Evolutionary conservation across 1,139 yeast genomes (phyloP).

Genomic region (Zygoascus sp.): DNA sequence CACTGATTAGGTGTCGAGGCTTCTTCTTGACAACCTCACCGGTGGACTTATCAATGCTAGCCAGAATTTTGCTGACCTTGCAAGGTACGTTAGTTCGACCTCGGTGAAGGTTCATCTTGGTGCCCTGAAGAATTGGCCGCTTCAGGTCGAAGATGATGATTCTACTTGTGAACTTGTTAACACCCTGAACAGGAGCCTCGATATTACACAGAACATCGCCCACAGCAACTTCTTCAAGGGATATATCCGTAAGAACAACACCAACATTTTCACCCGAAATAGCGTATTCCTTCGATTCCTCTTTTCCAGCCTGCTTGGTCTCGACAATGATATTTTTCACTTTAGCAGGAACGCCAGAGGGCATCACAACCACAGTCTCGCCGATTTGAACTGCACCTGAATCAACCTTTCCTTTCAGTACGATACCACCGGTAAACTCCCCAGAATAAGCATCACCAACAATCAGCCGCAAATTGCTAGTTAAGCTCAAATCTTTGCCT

Average conservation of each 20-base stretch:
- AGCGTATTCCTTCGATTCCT: slow-evolving; percentile 40
- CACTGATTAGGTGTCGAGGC: slow-evolving; percentile 67
- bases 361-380: slow-evolving; percentile 61
- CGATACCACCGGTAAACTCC: slow-evolving; percentile 36
- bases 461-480: slow-evolving; percentile 33
- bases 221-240: slow-evolving; percentile 50
- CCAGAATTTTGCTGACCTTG: slow-evolving; percentile 53
- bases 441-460: slow-evolving; percentile 39
- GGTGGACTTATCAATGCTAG: slow-evolving; percentile 45
- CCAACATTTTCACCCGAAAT: slow-evolving; percentile 68
- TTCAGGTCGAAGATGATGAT: slow-evolving; percentile 65
- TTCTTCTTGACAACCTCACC: slow-evolving; percentile 47
- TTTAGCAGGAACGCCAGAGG: slow-evolving; percentile 41
- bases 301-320: slow-evolving; percentile 7
- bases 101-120: slow-evolving; percentile 76
- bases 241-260: slow-evolving; percentile 50
- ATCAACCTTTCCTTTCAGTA: slow-evolving; percentile 65
- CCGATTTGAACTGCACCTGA: slow-evolving; percentile 76
- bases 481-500: slow-evolving; percentile 8
- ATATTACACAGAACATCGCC: slow-evolving; percentile 70
- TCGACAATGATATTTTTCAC: slow-evolving; percentile 43
- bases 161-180: slow-evolving; percentile 50
- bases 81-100: slow-evolving; percentile 79
- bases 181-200: slow-evolving; percentile 46
- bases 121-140: slow-evolving; percentile 75